These are phyloP conservation scores for Termitomyces sp. DNA, from an alignment of 768 basidiomycete genomes.

Conservation along the genomic window DNA sequence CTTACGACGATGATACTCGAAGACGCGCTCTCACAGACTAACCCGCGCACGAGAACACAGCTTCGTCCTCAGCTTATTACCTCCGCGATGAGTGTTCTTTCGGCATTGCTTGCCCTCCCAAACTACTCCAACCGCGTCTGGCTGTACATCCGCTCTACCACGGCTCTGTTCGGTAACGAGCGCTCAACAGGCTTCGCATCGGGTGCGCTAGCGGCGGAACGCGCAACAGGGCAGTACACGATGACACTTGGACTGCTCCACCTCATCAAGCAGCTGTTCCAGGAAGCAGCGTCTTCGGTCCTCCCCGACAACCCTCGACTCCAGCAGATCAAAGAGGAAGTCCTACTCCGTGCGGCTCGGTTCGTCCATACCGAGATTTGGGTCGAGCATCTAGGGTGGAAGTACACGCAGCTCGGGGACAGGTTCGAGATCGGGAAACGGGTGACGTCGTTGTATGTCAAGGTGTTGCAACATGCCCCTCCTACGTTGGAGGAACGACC, in stretches of 20 bases:
- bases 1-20: constrained; percentile 78
- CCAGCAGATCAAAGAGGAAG: constrained; percentile 77
- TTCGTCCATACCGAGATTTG: constrained; percentile 88
- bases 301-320: constrained; percentile 54
- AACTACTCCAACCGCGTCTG: constrained; percentile 80
- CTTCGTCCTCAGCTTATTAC: constrained; percentile 62
- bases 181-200: constrained; percentile 52
- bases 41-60: constrained; percentile 30
- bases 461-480: constrained; percentile 59
- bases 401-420: constrained; percentile 75
- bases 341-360: constrained; percentile 67
- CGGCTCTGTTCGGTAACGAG: constrained; percentile 68
- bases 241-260: constrained; percentile 78
- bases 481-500: constrained; percentile 49
- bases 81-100: constrained; percentile 76
- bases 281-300: constrained; percentile 61
- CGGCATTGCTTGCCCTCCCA: constrained; percentile 69
- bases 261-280: constrained; percentile 70
- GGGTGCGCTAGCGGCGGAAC: constrained; percentile 63
- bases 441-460: constrained; percentile 60
- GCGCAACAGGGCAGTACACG: constrained; percentile 69
- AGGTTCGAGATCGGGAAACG: constrained; percentile 77
- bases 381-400: constrained; percentile 84
- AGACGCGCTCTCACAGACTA: constrained; percentile 60
- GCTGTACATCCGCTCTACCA: constrained; percentile 80